Evolutionary conservation across 352 stramenopile genomes (phyloP).

Genomic region (Peronospora destructor): DNA sequence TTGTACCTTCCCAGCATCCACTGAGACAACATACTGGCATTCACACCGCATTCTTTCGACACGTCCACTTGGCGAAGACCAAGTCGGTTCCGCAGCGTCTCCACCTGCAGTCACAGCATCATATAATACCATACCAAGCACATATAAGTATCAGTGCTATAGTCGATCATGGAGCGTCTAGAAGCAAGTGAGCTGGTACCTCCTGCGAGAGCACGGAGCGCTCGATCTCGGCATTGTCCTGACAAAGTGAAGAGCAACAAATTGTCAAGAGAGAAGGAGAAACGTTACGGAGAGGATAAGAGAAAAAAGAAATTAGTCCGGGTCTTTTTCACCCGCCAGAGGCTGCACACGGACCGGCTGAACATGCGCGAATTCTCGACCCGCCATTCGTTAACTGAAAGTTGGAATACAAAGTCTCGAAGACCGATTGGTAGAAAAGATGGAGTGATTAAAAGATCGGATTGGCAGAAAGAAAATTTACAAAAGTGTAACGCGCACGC

Average conservation of each 20-base stretch:
- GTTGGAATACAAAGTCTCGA: background rate
- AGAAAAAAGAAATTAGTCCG: background rate
- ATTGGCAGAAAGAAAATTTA: slow-evolving; percentile 10
- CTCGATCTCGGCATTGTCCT: slow-evolving; percentile 85
- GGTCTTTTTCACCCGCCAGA: background rate
- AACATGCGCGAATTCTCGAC: slow-evolving; percentile 71
- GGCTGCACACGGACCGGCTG: slow-evolving; percentile 44
- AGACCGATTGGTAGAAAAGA: slow-evolving; percentile 27
- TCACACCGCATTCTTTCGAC: slow-evolving; percentile 80
- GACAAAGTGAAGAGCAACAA: slow-evolving; percentile 1
- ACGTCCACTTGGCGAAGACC: slow-evolving; percentile 76
- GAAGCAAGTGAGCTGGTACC: slow-evolving; percentile 12
- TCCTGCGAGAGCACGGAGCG: slow-evolving; percentile 72
- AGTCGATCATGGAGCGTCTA: background rate
- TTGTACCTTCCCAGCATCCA: slow-evolving; percentile 85
- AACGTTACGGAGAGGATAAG: slow-evolving; percentile 6
- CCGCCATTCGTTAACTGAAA: slow-evolving; percentile 29
- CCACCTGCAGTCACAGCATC: slow-evolving; percentile 35
- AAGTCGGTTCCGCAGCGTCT: slow-evolving; percentile 62
- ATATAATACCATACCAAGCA: background rate
- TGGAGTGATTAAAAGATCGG: background rate
- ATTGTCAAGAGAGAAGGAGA: slow-evolving; percentile 8
- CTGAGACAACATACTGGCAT: slow-evolving; percentile 81
- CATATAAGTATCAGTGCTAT: slow-evolving; percentile 3
- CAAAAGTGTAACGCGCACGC: slow-evolving; percentile 17